Evolutionary conservation across 345 rosid genomes (phyloP).

Genomic region (Rubroshorea leprosula): DNA sequence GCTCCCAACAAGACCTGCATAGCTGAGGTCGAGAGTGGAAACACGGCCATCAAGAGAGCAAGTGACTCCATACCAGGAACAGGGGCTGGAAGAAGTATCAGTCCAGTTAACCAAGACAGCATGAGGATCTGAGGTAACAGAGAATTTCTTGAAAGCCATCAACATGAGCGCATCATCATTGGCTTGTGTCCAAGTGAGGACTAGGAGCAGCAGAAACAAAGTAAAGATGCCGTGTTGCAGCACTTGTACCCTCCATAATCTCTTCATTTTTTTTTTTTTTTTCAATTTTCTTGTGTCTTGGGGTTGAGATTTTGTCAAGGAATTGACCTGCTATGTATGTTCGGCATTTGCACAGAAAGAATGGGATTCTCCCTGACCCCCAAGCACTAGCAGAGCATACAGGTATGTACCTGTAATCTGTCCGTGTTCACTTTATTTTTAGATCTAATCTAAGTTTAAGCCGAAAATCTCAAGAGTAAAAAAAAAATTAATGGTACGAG

Average conservation of each 20-base stretch:
- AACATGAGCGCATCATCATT: conserved; percentile 39
- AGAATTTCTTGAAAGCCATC: conserved; percentile 58
- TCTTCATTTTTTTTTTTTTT: no score
- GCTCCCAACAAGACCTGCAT: conserved; percentile 45
- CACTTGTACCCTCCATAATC: no score
- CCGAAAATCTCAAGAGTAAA: no score
- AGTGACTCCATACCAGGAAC: conserved; percentile 69
- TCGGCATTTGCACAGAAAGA: conserved; percentile 1
- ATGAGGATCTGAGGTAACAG: conserved; percentile 57
- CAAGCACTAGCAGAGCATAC: no score
- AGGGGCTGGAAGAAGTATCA: conserved; percentile 32
- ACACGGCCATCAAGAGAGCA: conserved; percentile 52
- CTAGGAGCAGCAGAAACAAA: conserved; percentile 21
- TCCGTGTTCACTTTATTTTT: conserved; percentile 4
- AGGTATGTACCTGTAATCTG: no score
- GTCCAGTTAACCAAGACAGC: conserved; percentile 50
- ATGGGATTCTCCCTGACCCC: not conserved
- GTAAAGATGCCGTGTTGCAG: conserved; percentile 20
- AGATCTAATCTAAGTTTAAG: conserved; percentile 21
- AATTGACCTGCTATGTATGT: no score
- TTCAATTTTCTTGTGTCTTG: no score
- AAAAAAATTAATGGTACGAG: no score
- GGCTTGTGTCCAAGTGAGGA: conserved; percentile 16
- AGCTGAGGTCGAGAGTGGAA: conserved; percentile 42
- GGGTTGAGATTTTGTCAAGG: no score